phyloP scores from a whole-genome alignment of 768 basidiomycete species.

The Boletus bicolor region DNA sequence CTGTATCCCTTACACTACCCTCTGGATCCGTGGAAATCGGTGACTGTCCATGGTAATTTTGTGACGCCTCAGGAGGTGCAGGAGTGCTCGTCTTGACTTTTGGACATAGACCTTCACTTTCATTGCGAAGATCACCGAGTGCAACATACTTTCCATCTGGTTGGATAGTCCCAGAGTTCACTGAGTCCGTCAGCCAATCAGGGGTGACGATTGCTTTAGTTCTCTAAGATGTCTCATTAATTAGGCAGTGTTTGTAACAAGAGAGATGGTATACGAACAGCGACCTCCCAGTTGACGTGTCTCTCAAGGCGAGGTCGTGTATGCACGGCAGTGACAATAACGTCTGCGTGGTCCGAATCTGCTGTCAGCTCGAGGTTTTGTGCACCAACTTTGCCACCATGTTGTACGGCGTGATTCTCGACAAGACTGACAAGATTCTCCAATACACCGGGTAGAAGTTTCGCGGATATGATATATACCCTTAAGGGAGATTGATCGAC shows the following conservation, averaged over 20 bases:
- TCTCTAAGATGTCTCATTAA: constrained; percentile 39
- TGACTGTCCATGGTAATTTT: background rate
- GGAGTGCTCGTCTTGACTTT: constrained; percentile 13
- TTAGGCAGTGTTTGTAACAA: background rate
- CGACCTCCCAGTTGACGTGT: constrained; percentile 61
- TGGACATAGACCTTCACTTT: constrained; percentile 45
- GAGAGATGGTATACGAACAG: constrained; percentile 44
- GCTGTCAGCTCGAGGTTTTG: constrained; percentile 36
- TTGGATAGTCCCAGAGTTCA: constrained; percentile 39
- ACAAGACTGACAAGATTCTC: constrained; percentile 26
- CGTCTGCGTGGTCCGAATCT: constrained; percentile 49
- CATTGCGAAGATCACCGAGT: constrained; percentile 46
- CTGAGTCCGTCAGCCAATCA: constrained; percentile 64
- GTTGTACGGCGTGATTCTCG: constrained; percentile 9
- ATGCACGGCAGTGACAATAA: constrained; percentile 61
- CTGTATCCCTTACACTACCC: constrained; percentile 7
- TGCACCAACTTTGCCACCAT: background rate
- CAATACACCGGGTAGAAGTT: constrained; percentile 24
- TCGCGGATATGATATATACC: constrained; percentile 34
- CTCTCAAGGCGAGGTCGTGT: constrained; percentile 70
- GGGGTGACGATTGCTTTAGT: constrained; percentile 67
- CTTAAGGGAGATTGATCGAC: constrained; percentile 11
- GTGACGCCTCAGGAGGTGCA: background rate
- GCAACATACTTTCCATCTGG: constrained; percentile 59
- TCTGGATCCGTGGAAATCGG: constrained; percentile 21